A percentile compares a stretch with the other conserved stretches of the same genome.
These are phyloP conservation scores for Modicella reniformis DNA, from an alignment of 371 early-diverging fungal genomes.

Conservation along the genomic window DNA sequence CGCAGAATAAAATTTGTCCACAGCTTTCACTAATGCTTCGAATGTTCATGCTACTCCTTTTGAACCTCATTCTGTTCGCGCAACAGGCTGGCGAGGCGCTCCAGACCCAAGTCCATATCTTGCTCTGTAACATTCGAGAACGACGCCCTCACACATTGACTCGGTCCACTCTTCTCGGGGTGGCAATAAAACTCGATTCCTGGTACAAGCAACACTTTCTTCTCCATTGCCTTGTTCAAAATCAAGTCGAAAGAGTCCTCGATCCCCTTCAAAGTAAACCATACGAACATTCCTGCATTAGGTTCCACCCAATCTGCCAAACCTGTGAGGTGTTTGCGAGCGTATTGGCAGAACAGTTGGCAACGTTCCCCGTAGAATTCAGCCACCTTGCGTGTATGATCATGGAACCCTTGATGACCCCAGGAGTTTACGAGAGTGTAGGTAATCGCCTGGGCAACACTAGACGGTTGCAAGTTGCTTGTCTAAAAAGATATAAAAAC, in stretches of 20 bases:
- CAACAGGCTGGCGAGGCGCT: slow-evolving; percentile 61
- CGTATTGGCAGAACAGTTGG: slow-evolving; percentile 66
- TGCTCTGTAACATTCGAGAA: slow-evolving; percentile 70
- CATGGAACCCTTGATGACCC: slow-evolving; percentile 73
- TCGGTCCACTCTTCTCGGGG: slow-evolving; percentile 36
- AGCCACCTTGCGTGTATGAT: slow-evolving; percentile 69
- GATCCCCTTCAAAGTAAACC: slow-evolving; percentile 76
- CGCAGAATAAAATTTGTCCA: too few species aligned
- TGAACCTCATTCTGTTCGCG: slow-evolving; percentile 34
- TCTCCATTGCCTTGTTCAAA: slow-evolving; percentile 71
- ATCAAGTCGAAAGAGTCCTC: slow-evolving; percentile 73
- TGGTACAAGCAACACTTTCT: slow-evolving; percentile 81
- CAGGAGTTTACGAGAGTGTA: slow-evolving; percentile 69
- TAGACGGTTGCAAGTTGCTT: slow-evolving; percentile 80
- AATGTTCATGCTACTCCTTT: too few species aligned
- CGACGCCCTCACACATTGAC: slow-evolving; percentile 65
- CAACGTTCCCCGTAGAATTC: slow-evolving; percentile 71
- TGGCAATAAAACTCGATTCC: slow-evolving; percentile 59
- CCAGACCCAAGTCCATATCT: slow-evolving; percentile 72
- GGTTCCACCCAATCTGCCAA: slow-evolving; percentile 77
- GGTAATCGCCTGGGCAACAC: slow-evolving; percentile 73
- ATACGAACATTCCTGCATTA: slow-evolving; percentile 86
- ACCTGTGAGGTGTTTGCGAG: slow-evolving; percentile 67
- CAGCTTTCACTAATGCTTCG: too few species aligned
- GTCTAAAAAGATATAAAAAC: too few species aligned